A percentile compares a stretch with the other conserved stretches of the same genome.
Evolutionary conservation across 2,329 filamentous ascomycete genomes (phyloP).

Genomic region (Podosphaera fusca): DNA sequence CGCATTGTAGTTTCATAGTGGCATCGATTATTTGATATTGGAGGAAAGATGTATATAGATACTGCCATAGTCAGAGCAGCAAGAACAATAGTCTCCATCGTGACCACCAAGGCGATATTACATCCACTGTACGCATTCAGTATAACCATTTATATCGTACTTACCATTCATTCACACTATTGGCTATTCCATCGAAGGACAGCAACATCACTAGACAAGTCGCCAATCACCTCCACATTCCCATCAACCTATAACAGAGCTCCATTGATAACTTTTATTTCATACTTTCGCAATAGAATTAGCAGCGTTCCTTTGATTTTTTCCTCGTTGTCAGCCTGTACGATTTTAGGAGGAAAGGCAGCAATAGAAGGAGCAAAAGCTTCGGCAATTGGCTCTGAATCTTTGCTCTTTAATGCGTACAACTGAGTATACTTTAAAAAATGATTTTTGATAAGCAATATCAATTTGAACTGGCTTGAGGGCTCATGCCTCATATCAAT

Average conservation of each 20-base stretch:
- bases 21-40: too few species aligned
- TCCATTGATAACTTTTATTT: constrained; percentile 3
- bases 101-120: too few species aligned
- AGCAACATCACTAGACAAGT: too few species aligned
- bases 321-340: background rate
- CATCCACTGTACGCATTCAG: too few species aligned
- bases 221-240: too few species aligned
- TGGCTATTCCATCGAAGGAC: too few species aligned
- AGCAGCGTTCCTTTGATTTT: background rate
- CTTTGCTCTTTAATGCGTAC: constrained; percentile 5
- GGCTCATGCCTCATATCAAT: constrained; percentile 6
- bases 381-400: constrained; percentile 2
- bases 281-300: background rate
- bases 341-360: background rate
- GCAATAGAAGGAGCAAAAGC: background rate
- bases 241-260: background rate
- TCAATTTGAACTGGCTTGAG: constrained; percentile 5
- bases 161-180: too few species aligned
- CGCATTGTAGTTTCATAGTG: too few species aligned
- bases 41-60: too few species aligned
- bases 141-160: too few species aligned
- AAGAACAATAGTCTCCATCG: too few species aligned
- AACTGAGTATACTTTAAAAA: constrained; percentile 7
- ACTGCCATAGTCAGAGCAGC: too few species aligned
- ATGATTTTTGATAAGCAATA: constrained; percentile 7